phyloP scores from a whole-genome alignment of 73 alveolate genomes.

The Paramecium caudatum region DNA sequence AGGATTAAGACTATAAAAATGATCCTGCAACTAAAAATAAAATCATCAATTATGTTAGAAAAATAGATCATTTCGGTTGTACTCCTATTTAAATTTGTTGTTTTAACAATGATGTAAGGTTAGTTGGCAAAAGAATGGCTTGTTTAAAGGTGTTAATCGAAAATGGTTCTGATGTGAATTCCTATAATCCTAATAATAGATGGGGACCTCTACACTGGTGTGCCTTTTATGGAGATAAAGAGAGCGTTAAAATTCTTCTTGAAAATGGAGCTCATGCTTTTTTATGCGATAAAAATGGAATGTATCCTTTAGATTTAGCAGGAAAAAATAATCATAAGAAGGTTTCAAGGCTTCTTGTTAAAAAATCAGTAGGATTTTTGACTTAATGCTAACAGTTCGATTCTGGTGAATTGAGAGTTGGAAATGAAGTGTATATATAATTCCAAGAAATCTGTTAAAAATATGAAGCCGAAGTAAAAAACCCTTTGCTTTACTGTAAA shows the following conservation, averaged over 20 bases:
- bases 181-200: conserved; percentile 38
- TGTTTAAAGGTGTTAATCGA: conserved; percentile 71
- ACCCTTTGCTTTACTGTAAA: conserved; percentile 23
- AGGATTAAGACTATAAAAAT: neutral
- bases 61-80: conserved; percentile 37
- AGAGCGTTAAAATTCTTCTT: neutral
- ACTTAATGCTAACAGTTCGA: conserved; percentile 1
- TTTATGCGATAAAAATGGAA: conserved; percentile 19
- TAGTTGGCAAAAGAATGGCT: neutral
- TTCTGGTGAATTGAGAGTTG: neutral
- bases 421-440: neutral
- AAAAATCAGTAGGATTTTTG: neutral
- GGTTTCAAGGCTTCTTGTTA: neutral
- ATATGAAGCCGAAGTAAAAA: conserved; percentile 19
- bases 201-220: conserved; percentile 78
- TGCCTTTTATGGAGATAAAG: conserved; percentile 69
- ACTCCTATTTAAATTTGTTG: conserved; percentile 57
- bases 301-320: conserved; percentile 54
- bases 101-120: conserved; percentile 13
- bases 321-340: neutral
- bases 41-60: neutral
- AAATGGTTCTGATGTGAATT: conserved; percentile 70
- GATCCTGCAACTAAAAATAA: neutral
- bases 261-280: neutral
- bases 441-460: conserved; percentile 4